Evolutionary conservation across 129 eudicot genomes (phyloP).

Genomic region (Flaveria linearis): DNA sequence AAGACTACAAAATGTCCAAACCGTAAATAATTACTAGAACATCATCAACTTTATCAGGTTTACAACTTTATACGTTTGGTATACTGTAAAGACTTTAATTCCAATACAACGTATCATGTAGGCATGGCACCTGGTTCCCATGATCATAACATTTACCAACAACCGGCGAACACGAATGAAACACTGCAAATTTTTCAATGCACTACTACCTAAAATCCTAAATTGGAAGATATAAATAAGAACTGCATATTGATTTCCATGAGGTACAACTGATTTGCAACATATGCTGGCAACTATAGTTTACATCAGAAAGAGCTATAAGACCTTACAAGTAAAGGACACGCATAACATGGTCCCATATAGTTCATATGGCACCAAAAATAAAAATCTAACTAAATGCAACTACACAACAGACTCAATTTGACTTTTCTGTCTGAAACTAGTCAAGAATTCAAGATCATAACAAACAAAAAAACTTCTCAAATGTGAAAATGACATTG

Average conservation of each 20-base stretch:
- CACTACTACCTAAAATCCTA: neutral
- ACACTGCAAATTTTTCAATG: neutral
- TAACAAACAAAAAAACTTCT: neutral
- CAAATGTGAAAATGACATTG: neutral
- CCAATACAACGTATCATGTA: neutral
- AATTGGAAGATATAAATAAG: neutral
- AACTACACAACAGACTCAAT: conserved; percentile 2
- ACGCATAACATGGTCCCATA: neutral
- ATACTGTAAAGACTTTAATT: neutral
- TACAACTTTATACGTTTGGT: neutral
- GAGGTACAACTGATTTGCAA: neutral
- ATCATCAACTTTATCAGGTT: neutral
- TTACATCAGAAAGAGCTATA: neutral
- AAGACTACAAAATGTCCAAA: conserved; percentile 56
- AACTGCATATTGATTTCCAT: neutral
- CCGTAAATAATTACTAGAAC: conserved; percentile 16
- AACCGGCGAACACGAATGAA: neutral
- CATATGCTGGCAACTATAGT: neutral
- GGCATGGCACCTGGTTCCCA: conserved; percentile 3
- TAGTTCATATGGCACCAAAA: neutral
- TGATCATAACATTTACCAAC: neutral
- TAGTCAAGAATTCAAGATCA: neutral
- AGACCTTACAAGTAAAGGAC: neutral
- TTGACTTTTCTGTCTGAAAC: conserved; percentile 16
- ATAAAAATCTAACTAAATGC: neutral